A percentile compares a stretch with the other conserved stretches of the same genome.
phyloP scores from a whole-genome alignment of 768 basidiomycete species.

The Boletellus sp. region DNA sequence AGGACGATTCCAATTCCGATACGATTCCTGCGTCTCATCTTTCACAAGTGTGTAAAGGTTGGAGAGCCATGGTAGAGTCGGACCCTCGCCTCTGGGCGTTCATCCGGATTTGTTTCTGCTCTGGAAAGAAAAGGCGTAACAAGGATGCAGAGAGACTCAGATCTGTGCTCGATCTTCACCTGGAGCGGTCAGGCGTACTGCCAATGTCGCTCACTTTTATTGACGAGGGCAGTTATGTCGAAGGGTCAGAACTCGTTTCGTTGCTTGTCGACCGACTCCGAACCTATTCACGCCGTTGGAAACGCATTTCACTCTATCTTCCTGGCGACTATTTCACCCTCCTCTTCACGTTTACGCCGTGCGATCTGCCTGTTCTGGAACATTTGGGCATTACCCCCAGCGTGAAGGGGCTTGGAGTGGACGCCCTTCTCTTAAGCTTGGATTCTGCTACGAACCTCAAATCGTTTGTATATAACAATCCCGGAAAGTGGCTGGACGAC shows the following conservation, averaged over 20 bases:
- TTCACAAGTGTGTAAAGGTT: slow-evolving; percentile 18
- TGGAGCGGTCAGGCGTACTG: slow-evolving; percentile 10
- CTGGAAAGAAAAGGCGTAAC: neutral
- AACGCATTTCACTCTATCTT: slow-evolving; percentile 8
- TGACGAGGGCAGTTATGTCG: slow-evolving; percentile 14
- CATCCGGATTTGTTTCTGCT: slow-evolving; percentile 14
- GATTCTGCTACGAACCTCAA: slow-evolving; percentile 8
- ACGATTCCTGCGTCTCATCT: slow-evolving; percentile 2
- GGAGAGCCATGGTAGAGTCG: slow-evolving; percentile 13
- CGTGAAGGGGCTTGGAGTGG: neutral
- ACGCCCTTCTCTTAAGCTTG: slow-evolving; percentile 1
- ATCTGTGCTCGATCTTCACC: slow-evolving; percentile 3
- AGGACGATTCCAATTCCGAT: neutral
- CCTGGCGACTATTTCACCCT: slow-evolving; percentile 4
- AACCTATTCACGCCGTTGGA: slow-evolving; percentile 16
- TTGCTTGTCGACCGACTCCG: slow-evolving; percentile 18
- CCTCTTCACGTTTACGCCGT: slow-evolving; percentile 14
- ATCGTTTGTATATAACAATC: slow-evolving; percentile 14
- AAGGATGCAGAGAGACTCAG: slow-evolving; percentile 4
- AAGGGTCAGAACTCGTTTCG: slow-evolving; percentile 6
- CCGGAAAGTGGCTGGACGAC: neutral
- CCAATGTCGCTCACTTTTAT: slow-evolving; percentile 18
- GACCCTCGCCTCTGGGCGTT: slow-evolving; percentile 22
- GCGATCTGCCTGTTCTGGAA: slow-evolving; percentile 11
- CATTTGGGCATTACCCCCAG: slow-evolving; percentile 4